Conservation (phyloP, 169 alveolate species). For the Nephromyces sp. region DNA sequence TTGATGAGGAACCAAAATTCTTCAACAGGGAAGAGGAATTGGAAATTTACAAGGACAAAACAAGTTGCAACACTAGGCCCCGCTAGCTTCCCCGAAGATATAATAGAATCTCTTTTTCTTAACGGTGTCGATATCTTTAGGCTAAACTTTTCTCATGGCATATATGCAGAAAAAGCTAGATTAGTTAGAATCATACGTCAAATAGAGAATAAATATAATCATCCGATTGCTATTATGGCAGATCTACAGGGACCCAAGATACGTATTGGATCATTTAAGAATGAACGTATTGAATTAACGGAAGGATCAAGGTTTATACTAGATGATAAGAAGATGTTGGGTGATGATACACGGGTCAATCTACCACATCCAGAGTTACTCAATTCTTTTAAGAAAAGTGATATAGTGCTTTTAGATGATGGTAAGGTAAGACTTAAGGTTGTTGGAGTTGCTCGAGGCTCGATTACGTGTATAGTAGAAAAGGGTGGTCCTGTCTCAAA, state of each 20-base stretch:
- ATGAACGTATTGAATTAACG: conserved; percentile 57
- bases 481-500: conserved; percentile 50
- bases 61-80: conserved; percentile 34
- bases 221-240: conserved; percentile 38
- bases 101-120: conserved; percentile 36
- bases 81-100: background rate
- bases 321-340: conserved; percentile 71
- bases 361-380: conserved; percentile 79
- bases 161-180: conserved; percentile 76
- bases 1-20: no score
- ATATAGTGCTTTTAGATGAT: conserved; percentile 84
- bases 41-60: conserved; percentile 14
- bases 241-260: conserved; percentile 90
- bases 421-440: conserved; percentile 84
- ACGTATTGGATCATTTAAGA: conserved; percentile 81
- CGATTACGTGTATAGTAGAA: conserved; percentile 9
- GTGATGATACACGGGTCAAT: conserved; percentile 70
- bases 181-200: conserved; percentile 63
- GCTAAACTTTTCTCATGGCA: conserved; percentile 94
- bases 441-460: background rate
- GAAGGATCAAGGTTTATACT: conserved; percentile 80
- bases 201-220: conserved; percentile 39
- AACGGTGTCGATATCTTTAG: conserved; percentile 92
- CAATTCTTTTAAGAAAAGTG: conserved; percentile 78
- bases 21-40: no score